Percentiles rank a stretch among this genome's conserved stretches.
Conservation (phyloP, 2,329 filamentous ascomycete species). For the Clathrospora elynae region DNA sequence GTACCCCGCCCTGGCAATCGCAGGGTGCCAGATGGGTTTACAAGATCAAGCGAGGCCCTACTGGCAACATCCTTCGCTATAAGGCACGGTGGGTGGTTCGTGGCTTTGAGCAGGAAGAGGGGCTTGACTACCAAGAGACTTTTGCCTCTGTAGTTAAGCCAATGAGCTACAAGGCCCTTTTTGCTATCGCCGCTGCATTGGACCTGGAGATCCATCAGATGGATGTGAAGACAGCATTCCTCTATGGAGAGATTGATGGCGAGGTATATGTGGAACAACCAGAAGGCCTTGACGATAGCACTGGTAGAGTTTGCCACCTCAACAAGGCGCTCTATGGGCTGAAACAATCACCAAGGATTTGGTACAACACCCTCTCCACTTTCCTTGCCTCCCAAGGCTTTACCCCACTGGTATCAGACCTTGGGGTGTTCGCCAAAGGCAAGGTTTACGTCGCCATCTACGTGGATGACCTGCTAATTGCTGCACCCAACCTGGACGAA, state of each 20-base stretch:
- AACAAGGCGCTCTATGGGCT: slow-evolving; percentile 38
- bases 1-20: too few species aligned
- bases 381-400: slow-evolving; percentile 26
- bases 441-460: slow-evolving; percentile 29
- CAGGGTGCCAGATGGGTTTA: slow-evolving; percentile 26
- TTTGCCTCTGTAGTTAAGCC: slow-evolving; percentile 32
- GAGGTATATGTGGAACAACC: slow-evolving; percentile 35
- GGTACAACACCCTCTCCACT: slow-evolving; percentile 25
- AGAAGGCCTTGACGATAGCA: slow-evolving; percentile 8
- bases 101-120: slow-evolving; percentile 32
- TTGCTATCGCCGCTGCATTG: slow-evolving; percentile 24
- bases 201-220: slow-evolving; percentile 37
- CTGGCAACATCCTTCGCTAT: slow-evolving; percentile 24
- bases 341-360: slow-evolving; percentile 35
- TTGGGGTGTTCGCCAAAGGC: slow-evolving; percentile 18
- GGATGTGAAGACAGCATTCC: slow-evolving; percentile 42
- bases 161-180: slow-evolving; percentile 33
- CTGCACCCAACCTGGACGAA: slow-evolving; percentile 9
- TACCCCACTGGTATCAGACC: slow-evolving; percentile 5
- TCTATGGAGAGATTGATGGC: slow-evolving; percentile 34
- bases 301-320: slow-evolving; percentile 22
- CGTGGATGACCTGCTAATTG: slow-evolving; percentile 38
- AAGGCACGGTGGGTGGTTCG: slow-evolving; percentile 36
- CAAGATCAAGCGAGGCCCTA: slow-evolving; percentile 28
- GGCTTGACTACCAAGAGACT: slow-evolving; percentile 35